A percentile compares a stretch with the other conserved stretches of the same genome.
These are phyloP conservation scores for Ceratonia siliqua DNA, from an alignment of 306 rosid genomes.

Conservation along the genomic window DNA sequence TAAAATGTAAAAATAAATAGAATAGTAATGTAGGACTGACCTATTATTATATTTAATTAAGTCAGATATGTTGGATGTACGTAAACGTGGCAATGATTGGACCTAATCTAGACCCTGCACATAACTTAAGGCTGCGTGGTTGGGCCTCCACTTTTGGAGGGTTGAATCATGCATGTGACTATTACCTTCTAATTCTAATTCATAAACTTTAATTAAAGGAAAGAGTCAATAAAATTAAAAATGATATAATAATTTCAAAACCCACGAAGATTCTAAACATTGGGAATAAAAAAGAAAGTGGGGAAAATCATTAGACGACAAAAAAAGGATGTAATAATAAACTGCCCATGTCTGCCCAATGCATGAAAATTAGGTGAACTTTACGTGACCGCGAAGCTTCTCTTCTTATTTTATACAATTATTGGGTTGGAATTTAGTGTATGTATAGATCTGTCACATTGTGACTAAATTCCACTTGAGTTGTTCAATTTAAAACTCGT, in stretches of 20 bases:
- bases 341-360: not conserved
- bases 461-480: too few species aligned
- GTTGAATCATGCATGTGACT: slow-evolving; percentile 10
- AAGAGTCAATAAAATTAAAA: not conserved
- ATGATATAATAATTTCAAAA: not conserved
- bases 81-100: slow-evolving; percentile 21
- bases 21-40: too few species aligned
- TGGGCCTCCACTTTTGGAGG: not conserved
- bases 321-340: not conserved
- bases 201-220: not conserved
- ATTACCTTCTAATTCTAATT: not conserved
- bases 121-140: not conserved
- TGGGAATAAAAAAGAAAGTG: not conserved
- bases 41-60: not conserved
- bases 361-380: not conserved
- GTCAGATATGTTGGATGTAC: not conserved
- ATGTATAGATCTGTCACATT: too few species aligned
- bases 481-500: too few species aligned
- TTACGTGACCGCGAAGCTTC: slow-evolving; percentile 8
- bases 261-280: not conserved
- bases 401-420: too few species aligned
- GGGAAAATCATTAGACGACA: not conserved
- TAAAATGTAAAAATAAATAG: too few species aligned
- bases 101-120: not conserved
- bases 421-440: too few species aligned